phyloP scores from a whole-genome alignment of 257 asterid species.

The Capsicum baccatum region DNA sequence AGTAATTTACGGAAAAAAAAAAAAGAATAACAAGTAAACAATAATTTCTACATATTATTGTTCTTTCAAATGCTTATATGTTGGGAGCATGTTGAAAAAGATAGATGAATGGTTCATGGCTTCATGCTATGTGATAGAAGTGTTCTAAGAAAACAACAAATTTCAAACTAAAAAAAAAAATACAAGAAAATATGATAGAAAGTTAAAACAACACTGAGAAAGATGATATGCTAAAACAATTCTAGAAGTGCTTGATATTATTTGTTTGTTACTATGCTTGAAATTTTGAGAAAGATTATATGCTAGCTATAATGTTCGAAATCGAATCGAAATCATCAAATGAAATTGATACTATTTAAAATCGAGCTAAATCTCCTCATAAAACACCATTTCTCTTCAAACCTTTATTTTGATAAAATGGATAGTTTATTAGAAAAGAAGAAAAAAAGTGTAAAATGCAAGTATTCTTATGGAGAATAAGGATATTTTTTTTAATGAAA shows the following conservation, averaged over 20 bases:
- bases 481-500: neutral
- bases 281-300: neutral
- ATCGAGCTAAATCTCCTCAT: neutral
- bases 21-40: neutral
- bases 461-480: neutral
- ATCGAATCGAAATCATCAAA: neutral
- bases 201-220: neutral
- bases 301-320: neutral
- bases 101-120: neutral
- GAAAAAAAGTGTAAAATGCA: neutral
- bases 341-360: neutral
- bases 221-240: neutral
- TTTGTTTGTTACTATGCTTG: neutral
- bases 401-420: neutral
- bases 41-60: neutral
- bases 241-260: neutral
- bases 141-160: neutral
- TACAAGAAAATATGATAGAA: neutral
- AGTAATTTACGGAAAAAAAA: neutral
- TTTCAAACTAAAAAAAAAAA: neutral
- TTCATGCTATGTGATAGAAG: neutral
- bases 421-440: neutral
- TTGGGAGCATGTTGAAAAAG: neutral
- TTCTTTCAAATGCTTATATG: neutral
- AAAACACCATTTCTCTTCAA: neutral